phyloP scores from a whole-genome alignment of 331 rosid species.

The Malus hybrid region DNA sequence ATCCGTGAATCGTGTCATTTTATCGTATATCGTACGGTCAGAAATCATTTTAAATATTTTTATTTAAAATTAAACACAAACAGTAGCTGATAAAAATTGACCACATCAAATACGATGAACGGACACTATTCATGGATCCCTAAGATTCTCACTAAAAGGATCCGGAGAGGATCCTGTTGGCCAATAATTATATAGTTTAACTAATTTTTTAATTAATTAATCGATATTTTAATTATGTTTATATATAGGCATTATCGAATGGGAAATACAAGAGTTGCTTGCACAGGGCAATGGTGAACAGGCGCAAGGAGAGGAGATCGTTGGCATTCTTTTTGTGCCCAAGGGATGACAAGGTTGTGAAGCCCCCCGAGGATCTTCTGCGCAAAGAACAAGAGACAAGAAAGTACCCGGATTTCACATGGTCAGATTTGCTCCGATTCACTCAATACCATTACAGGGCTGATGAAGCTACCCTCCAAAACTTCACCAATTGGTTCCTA shows the following conservation, averaged over 20 bases:
- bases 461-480: constrained; percentile 37
- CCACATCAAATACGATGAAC: no score
- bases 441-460: constrained; percentile 47
- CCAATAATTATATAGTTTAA: no score
- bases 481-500: constrained; percentile 30
- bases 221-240: neutral
- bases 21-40: no score
- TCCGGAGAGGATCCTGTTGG: no score
- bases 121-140: no score
- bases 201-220: no score
- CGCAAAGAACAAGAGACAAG: constrained; percentile 26
- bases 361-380: constrained; percentile 59
- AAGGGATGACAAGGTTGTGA: constrained; percentile 58
- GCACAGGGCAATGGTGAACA: constrained; percentile 74
- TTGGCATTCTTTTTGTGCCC: constrained; percentile 84
- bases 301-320: constrained; percentile 52
- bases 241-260: constrained; percentile 60
- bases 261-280: constrained; percentile 83
- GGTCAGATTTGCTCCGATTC: constrained; percentile 43
- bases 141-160: no score
- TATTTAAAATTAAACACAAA: no score
- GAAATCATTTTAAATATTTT: no score
- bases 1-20: no score
- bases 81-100: no score
- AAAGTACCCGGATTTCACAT: constrained; percentile 47